Conservation (phyloP, 257 asterid genomes). For the Ehretia macrophylla region DNA sequence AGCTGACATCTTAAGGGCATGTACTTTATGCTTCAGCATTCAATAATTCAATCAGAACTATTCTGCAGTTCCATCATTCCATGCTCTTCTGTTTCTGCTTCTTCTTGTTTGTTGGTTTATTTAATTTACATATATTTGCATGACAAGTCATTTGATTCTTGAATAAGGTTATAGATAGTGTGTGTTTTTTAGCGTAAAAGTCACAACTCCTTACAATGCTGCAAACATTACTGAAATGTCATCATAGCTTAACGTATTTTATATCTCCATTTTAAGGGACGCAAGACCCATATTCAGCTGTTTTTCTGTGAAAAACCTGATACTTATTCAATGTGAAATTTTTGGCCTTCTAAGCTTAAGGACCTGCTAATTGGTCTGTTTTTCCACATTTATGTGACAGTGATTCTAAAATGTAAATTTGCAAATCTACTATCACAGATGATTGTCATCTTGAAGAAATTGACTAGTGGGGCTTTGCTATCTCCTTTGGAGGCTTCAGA, state of each 20-base stretch:
- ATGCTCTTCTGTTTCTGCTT: not conserved
- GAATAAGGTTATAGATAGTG: not conserved
- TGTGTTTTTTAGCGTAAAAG: not conserved
- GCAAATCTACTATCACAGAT: conserved; percentile 39
- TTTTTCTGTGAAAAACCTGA: too few species aligned
- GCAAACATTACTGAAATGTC: too few species aligned
- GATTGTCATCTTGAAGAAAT: conserved; percentile 72
- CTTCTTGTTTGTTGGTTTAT: not conserved
- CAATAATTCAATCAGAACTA: not conserved
- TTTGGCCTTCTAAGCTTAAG: too few species aligned
- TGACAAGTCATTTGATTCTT: not conserved
- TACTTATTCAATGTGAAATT: too few species aligned
- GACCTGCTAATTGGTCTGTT: too few species aligned
- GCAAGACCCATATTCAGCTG: too few species aligned
- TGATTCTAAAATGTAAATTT: conserved; percentile 9
- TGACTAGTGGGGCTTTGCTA: conserved; percentile 77
- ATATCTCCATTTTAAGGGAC: too few species aligned
- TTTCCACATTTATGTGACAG: not conserved
- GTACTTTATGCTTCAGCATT: conserved; percentile 3
- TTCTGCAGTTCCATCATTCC: too few species aligned
- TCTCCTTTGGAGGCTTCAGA: conserved; percentile 86
- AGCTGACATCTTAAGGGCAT: conserved; percentile 4
- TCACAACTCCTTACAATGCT: too few species aligned
- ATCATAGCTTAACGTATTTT: too few species aligned
- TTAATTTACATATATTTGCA: not conserved